Conservation (phyloP, 306 rosid species). For the Vachellia collinsii region DNA sequence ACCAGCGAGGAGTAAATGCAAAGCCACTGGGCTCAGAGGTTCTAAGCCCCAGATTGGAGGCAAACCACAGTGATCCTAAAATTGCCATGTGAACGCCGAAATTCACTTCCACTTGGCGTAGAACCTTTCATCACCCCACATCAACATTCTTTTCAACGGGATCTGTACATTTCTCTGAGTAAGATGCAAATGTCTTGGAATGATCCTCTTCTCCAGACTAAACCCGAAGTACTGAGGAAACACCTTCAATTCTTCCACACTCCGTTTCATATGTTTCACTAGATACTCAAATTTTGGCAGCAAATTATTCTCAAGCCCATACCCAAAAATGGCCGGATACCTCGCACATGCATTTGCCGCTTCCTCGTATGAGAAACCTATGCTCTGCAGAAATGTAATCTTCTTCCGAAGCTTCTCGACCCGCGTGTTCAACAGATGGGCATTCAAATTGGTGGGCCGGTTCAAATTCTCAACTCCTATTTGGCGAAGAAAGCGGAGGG, state of each 20-base stretch:
- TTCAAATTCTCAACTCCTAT: constrained; percentile 53
- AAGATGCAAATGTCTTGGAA: constrained; percentile 76
- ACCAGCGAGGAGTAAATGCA: too few species aligned
- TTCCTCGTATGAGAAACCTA: constrained; percentile 62
- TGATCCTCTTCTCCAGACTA: constrained; percentile 67
- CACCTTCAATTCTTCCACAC: constrained; percentile 62
- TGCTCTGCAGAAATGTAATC: constrained; percentile 50
- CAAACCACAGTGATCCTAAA: not conserved
- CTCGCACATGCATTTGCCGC: constrained; percentile 50
- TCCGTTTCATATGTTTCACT: constrained; percentile 60
- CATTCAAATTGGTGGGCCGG: constrained; percentile 54
- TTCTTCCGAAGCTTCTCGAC: constrained; percentile 60
- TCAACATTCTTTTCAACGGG: constrained; percentile 70
- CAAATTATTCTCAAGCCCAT: constrained; percentile 65
- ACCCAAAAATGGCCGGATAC: constrained; percentile 80
- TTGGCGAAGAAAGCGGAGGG: constrained; percentile 54
- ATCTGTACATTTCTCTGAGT: constrained; percentile 53
- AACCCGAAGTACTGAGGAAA: constrained; percentile 87
- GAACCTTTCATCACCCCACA: constrained; percentile 71
- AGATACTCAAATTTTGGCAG: constrained; percentile 64
- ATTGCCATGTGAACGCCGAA: not conserved
- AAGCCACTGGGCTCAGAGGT: too few species aligned
- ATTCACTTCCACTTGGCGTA: constrained; percentile 60
- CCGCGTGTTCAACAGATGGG: constrained; percentile 73
- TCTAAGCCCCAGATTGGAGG: too few species aligned